phyloP scores from a whole-genome alignment of 345 rosid genomes.

The Lepidium didymum region DNA sequence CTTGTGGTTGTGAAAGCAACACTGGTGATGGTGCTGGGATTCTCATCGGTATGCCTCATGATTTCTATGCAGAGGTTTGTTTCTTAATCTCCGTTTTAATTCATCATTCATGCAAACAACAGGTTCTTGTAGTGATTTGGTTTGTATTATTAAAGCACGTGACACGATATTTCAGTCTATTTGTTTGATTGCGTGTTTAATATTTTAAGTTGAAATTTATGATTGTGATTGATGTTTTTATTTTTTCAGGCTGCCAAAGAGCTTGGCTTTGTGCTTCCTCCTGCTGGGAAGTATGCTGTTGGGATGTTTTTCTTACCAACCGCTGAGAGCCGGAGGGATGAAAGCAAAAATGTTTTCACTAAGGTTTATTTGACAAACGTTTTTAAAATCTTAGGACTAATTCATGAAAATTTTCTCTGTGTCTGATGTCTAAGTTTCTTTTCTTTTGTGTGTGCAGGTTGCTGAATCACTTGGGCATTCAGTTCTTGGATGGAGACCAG shows the following conservation, averaged over 20 bases:
- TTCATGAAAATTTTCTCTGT: neutral
- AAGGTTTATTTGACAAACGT: constrained; percentile 38
- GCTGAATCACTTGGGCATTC: constrained; percentile 95
- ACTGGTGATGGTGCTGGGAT: constrained; percentile 99
- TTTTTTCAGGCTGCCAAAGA: constrained; percentile 56
- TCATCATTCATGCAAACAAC: constrained; percentile 6
- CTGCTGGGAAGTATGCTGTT: constrained; percentile 78
- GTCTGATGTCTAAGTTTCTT: neutral
- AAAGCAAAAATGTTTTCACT: constrained; percentile 78
- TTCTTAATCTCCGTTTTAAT: neutral
- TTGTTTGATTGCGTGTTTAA: neutral
- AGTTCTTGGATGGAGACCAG: constrained; percentile 90
- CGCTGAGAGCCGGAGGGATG: constrained; percentile 54
- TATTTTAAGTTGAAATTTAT: neutral
- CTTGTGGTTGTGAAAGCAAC: constrained; percentile 96
- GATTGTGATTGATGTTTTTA: neutral
- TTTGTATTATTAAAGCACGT: neutral
- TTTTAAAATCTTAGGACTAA: neutral
- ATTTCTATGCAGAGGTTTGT: constrained; percentile 62
- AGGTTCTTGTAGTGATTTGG: neutral
- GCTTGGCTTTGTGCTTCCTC: constrained; percentile 75
- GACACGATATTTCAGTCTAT: neutral
- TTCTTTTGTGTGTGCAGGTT: constrained; percentile 38
- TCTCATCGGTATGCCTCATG: constrained; percentile 84
- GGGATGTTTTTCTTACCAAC: constrained; percentile 97